A percentile compares a stretch with the other conserved stretches of the same genome.
Conservation (phyloP, 2,329 filamentous ascomycete genomes). For the Fusarium circinatum region DNA sequence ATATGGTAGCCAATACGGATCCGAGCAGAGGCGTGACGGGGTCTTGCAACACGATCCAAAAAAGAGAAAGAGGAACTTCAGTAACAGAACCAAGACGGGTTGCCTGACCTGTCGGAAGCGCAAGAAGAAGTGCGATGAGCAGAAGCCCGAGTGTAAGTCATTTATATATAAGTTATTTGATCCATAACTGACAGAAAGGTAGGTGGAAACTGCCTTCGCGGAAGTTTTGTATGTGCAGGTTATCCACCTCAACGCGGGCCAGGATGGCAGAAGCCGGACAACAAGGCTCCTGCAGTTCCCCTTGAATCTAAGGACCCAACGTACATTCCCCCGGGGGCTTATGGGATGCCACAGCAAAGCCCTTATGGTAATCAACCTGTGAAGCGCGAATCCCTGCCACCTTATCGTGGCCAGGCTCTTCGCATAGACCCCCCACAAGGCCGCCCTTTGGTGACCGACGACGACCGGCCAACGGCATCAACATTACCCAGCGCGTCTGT, state of each 20-base stretch:
- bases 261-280: slow-evolving; percentile 79
- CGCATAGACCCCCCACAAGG: slow-evolving; percentile 72
- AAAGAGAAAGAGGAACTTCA: slow-evolving; percentile 84
- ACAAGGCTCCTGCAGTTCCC: slow-evolving; percentile 73
- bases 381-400: slow-evolving; percentile 67
- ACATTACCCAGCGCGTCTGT: slow-evolving; percentile 68
- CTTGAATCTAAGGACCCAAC: slow-evolving; percentile 84
- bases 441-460: slow-evolving; percentile 64
- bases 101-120: slow-evolving; percentile 90
- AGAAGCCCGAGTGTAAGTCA: slow-evolving; percentile 86
- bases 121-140: slow-evolving; percentile 99
- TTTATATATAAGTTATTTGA: background rate
- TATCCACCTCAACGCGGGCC: slow-evolving; percentile 83
- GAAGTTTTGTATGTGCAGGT: slow-evolving; percentile 90
- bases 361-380: slow-evolving; percentile 51
- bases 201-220: slow-evolving; percentile 91
- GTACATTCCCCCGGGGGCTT: slow-evolving; percentile 70
- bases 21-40: slow-evolving; percentile 60
- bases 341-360: slow-evolving; percentile 66
- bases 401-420: slow-evolving; percentile 69
- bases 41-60: slow-evolving; percentile 70
- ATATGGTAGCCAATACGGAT: slow-evolving; percentile 56
- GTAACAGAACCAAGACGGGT: slow-evolving; percentile 94
- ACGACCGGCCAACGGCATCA: slow-evolving; percentile 68
- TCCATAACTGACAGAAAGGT: slow-evolving; percentile 21